These are phyloP conservation scores for Acmispon strigosus DNA, from an alignment of 306 rosid genomes.

Conservation along the genomic window DNA sequence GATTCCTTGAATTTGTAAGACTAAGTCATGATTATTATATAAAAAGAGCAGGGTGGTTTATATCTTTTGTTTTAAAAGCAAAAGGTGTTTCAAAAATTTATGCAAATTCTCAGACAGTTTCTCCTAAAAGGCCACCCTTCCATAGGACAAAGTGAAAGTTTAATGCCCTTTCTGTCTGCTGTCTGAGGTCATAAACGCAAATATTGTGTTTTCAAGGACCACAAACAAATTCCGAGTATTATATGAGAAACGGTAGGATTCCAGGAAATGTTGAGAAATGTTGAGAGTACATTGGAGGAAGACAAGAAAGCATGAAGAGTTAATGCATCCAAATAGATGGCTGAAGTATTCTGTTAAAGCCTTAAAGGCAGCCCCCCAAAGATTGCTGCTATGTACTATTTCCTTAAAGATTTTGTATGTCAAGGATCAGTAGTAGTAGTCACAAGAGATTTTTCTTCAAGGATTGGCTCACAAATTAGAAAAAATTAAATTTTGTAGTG, in stretches of 20 bases:
- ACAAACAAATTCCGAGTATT: background rate
- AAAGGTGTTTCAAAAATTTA: background rate
- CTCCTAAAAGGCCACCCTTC: background rate
- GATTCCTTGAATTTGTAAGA: background rate
- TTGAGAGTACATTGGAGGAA: background rate
- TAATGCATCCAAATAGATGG: background rate
- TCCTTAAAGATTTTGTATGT: too few relatives aligned
- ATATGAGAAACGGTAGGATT: background rate
- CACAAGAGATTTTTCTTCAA: background rate
- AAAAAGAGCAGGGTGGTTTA: background rate
- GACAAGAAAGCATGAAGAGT: background rate
- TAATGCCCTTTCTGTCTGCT: constrained; percentile 6
- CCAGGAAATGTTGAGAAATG: background rate
- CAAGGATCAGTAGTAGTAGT: background rate
- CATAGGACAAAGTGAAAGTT: background rate
- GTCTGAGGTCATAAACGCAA: background rate
- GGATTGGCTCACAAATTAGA: background rate
- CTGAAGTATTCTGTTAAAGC: background rate
- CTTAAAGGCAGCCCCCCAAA: background rate
- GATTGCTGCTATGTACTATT: background rate
- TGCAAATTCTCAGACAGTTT: background rate
- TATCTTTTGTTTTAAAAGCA: background rate
- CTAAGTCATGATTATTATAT: background rate
- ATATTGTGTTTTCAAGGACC: background rate
- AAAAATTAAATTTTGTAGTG: background rate